Base-by-base conservation (phyloP, 2,329 filamentous ascomycete genomes). In the Shiraia sp. region DNA sequence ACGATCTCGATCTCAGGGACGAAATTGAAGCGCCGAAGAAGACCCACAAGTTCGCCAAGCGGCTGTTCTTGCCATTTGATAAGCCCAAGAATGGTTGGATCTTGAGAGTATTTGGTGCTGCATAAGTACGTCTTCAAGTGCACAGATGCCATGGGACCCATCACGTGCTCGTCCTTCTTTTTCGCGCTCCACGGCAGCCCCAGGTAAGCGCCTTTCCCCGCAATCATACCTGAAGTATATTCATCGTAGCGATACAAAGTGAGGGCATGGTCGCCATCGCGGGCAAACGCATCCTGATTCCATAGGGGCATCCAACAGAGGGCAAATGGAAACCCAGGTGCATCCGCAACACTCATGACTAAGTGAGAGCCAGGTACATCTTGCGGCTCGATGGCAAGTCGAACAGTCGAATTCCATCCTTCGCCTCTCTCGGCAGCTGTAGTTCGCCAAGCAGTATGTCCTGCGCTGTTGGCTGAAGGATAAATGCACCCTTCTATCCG, bases 1-100 rank as follows among this genome's bases (percentile, higher is more conserved):
- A 99, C 93, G 24, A 99, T 88, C 70, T 99, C 95, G 41, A 97
- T 96, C 66, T 99, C 93, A 0, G 93, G 88, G 1, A 99, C 91
- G 54, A 97, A 97, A 14, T 91, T 85, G 34, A 97, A 81, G 53
- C 91, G 85, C 63, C 87, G 87, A 29, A 99, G 73, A 1, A 95
- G 75, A 16, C 83, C 78, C 1, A 88, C 77, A 1, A 97, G 77
- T 25, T 91, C 83, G 19, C 85, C 83, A 32, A 84, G 79, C 0
- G 85, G 77, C 28, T 85, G 79, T 10, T 92, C 86, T 61, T 83
- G 89, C 93, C 93, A 97, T 56, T 86, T 88, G 24, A 97, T 72
- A 17, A 99, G 75, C 12, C 89, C 87, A 13, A 96, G 74, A 9
- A 99, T 80, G 12, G 87, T 82, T 41, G 91, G 86, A 64, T 99